phyloP scores from a whole-genome alignment of 2,329 filamentous ascomycete species.

The Paecilomyces dactylethromorphus region DNA sequence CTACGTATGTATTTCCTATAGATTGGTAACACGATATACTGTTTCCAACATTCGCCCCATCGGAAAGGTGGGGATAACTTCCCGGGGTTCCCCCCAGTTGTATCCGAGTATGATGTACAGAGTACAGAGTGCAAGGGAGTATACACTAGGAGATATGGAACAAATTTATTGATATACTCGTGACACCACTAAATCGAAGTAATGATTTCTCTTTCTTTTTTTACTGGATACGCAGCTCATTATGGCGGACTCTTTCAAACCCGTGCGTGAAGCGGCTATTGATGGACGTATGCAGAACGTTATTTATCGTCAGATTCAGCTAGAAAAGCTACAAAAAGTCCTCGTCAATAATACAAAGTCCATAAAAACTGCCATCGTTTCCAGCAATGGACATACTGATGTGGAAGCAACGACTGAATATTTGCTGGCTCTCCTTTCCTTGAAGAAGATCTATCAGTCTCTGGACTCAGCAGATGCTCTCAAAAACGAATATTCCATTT shows the following conservation, averaged over 20 bases:
- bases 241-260: constrained; percentile 3
- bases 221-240: no score
- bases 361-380: constrained; percentile 2
- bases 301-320: constrained; percentile 5
- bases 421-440: background rate
- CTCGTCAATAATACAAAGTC: constrained; percentile 1
- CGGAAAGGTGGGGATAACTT: no score
- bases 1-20: no score
- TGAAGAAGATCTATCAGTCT: constrained; percentile 2
- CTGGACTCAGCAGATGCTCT: constrained; percentile 1
- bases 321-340: constrained; percentile 4
- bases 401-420: constrained; percentile 4
- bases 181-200: no score
- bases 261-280: constrained; percentile 5
- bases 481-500: constrained; percentile 1
- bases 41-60: no score
- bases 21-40: no score
- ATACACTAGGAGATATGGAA: no score
- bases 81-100: no score
- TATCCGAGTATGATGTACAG: no score
- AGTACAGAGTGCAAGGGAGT: no score
- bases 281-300: constrained; percentile 5
- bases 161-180: no score
- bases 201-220: no score
- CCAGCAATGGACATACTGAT: background rate